Evolutionary conservation across 1,284 basidiomycete genomes (phyloP).

Genomic region (Leccinum subfulvum): DNA sequence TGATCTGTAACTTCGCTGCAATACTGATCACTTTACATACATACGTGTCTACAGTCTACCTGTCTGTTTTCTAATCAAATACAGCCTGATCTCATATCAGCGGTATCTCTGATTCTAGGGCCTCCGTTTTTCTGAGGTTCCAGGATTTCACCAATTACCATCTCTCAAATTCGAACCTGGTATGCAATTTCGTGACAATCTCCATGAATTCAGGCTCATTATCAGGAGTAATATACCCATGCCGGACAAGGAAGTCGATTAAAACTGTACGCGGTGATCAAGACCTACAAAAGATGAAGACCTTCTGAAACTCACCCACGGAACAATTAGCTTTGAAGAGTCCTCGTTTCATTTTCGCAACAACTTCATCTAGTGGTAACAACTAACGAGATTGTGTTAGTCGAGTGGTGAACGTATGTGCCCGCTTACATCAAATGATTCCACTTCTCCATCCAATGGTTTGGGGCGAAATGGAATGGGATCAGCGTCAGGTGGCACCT

Average conservation of each 20-base stretch:
- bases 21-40: too few species aligned
- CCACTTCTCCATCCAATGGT: slow-evolving; percentile 91
- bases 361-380: slow-evolving; percentile 52
- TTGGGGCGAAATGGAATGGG: slow-evolving; percentile 55
- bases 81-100: too few species aligned
- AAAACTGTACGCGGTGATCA: slow-evolving; percentile 50
- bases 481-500: slow-evolving; percentile 56
- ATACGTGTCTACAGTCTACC: too few species aligned
- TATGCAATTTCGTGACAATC: slow-evolving; percentile 71
- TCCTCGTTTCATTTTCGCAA: slow-evolving; percentile 56
- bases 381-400: slow-evolving; percentile 42
- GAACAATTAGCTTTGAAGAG: slow-evolving; percentile 88
- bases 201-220: slow-evolving; percentile 75
- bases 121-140: background rate
- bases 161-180: slow-evolving; percentile 59
- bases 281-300: background rate
- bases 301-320: slow-evolving; percentile 45
- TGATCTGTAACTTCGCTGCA: background rate
- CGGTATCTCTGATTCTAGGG: background rate
- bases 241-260: slow-evolving; percentile 81
- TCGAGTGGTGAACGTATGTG: background rate
- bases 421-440: slow-evolving; percentile 74
- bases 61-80: background rate
- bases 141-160: slow-evolving; percentile 39
- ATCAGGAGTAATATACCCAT: slow-evolving; percentile 75